Base-by-base conservation (phyloP, 495 filamentous ascomycete species). In the Aeminium ludgeri region DNA sequence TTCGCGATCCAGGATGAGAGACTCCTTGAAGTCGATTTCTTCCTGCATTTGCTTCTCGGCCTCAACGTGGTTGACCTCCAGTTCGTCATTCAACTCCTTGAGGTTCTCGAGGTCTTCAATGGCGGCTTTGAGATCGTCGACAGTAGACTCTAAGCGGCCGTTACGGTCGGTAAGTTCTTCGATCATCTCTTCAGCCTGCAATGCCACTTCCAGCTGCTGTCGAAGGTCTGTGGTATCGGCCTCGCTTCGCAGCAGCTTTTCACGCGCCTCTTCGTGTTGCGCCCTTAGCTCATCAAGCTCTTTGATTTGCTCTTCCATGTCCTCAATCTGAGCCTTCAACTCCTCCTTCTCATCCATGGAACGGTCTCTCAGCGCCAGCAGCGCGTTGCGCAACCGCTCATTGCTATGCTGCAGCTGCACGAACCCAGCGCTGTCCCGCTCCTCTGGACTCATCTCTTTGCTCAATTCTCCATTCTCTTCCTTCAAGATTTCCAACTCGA, bases 11-110 rank as follows among this genome's bases (percentile, higher is more conserved):
- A 66, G 68, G 48, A 92, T 78, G 18, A 91, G 57, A 36, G 63
- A 60, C 40, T 94, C 84, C 42, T 76, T 76, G 53, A 81, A 76
- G 48, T 94, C 84, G 18, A 95, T 71, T 48, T 94, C 87, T 42
- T 89, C 84, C 57, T 91, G 85, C 59, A 97, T 73, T 56, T 96
- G 85, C 53, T 86, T 92, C 51, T 87, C 83, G 10, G 82, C 81
- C 53, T 94, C 86, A 11, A 85, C 69, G 57, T 94, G 85, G 50
- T 92, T 93, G 52, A 82, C 74, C 55, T 95, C 87, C 8, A 96
- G 70, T 56, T 96, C 91, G 48, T 96, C 87, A 49, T 80, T 85
- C 36, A 96, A 73, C 47, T 96, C 89, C 54, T 86, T 87, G 34
- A 96, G 58, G 23, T 68, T 74, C 54, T 93, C 82, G 1, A 95